Evolutionary conservation across 192 early-diverging fungal genomes (phyloP).

Genomic region (Podila verticillata): DNA sequence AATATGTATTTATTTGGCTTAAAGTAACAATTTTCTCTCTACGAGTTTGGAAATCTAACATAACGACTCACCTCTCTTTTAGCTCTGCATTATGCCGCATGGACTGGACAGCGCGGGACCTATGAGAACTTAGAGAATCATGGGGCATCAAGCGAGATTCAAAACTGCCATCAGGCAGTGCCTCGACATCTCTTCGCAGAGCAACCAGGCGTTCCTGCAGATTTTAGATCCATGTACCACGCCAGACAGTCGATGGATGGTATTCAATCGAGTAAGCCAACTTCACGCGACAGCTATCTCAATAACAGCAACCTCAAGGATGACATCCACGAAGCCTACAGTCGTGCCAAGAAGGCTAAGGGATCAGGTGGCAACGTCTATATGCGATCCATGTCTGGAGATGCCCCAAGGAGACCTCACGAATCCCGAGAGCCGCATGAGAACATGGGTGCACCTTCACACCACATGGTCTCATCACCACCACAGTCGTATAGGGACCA

Average conservation of each 20-base stretch:
- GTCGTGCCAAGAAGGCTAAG: slow-evolving; percentile 29
- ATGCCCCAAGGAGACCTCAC: slow-evolving; percentile 6
- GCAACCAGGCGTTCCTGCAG: neutral
- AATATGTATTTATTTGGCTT: neutral
- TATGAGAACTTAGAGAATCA: slow-evolving; percentile 29
- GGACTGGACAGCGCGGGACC: slow-evolving; percentile 20
- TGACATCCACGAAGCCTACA: slow-evolving; percentile 30
- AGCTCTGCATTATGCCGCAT: slow-evolving; percentile 48
- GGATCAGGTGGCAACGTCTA: slow-evolving; percentile 32
- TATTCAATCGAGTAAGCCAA: neutral
- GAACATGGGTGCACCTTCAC: neutral
- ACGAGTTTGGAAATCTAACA: neutral
- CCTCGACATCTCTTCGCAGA: slow-evolving; percentile 35
- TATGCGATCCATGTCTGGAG: slow-evolving; percentile 28
- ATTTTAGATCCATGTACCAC: slow-evolving; percentile 36
- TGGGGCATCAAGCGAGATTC: slow-evolving; percentile 19
- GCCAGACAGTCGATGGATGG: slow-evolving; percentile 9
- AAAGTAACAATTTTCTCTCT: neutral
- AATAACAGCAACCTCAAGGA: slow-evolving; percentile 37
- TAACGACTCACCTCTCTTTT: neutral
- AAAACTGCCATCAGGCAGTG: slow-evolving; percentile 33
- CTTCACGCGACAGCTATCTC: slow-evolving; percentile 9
- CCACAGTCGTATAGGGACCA: slow-evolving; percentile 14
- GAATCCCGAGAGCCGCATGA: slow-evolving; percentile 8
- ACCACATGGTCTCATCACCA: slow-evolving; percentile 24